Base-by-base conservation (phyloP, 2,329 filamentous ascomycete species). In the Magnaporthiopsis incrustans region DNA sequence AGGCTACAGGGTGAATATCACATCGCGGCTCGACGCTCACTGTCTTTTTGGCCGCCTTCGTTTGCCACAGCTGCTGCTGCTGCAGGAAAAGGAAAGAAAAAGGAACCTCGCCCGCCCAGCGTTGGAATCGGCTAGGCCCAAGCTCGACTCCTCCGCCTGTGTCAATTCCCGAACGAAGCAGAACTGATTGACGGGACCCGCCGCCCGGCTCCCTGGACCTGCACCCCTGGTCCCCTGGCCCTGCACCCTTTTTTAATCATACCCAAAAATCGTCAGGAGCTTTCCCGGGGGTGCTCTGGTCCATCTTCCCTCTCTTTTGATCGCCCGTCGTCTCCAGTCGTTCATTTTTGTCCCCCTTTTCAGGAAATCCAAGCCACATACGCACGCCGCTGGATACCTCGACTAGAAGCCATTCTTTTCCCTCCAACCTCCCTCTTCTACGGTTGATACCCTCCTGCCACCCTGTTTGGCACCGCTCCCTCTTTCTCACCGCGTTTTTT, bases 201-300 rank as follows among this genome's bases (percentile, higher is more conserved):
- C 63, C 35, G 38, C 59, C 60, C 63, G 60, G 61, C 50, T 33
- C 35, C 44, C 59, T 64, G 63, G 63, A 61, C 53, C 63, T 64
- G 18, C 44, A n/a, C 44, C 44, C 44, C 44, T 44, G 63, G 10
- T 22, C 63, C 63, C 63, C 63, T 50, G 63, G 38, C 59, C 30
- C 62, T 50, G 58, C 57, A 60, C 60, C 63, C 60, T 44, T 64
- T 44, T 61, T 64, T 64, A 64, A 64, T 64, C 59, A 64, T 59
- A 22, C 44, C 44, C 18, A 53, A 53, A 53, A 53, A 56, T 61
- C 59, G 57, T 57, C 62, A 59, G 53, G 22, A 33, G 30, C 61
- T 62, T 22, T 59, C 33, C 32, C 15, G 33, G 58, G 25, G 27
- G 58, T n/a, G 22, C 14, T 22, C 26, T 60, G 22, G 26, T 60